Percentiles rank a stretch among this genome's conserved stretches.
These are phyloP conservation scores for Xylariales sp. DNA, from an alignment of 2,329 filamentous ascomycete genomes.

Conservation along the genomic window DNA sequence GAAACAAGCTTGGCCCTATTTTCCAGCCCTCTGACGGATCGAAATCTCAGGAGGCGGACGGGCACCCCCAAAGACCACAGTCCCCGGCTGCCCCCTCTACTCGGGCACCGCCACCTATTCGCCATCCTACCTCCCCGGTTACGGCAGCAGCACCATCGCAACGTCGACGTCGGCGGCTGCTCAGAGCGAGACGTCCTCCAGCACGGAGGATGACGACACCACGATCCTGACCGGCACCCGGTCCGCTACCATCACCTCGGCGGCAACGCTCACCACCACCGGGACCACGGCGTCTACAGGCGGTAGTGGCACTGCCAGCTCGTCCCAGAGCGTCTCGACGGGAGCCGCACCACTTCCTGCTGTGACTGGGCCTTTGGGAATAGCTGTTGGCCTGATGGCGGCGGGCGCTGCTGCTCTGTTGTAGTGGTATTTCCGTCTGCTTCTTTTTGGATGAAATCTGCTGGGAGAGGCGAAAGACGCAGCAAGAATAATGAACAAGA, in stretches of 20 bases:
- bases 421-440: too few species aligned
- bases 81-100: slow-evolving; percentile 57
- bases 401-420: slow-evolving; percentile 2
- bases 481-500: too few species aligned
- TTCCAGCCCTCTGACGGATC: neutral
- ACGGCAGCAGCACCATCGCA: neutral
- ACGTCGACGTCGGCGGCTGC: neutral
- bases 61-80: slow-evolving; percentile 58
- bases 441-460: too few species aligned
- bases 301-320: neutral
- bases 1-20: neutral
- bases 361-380: slow-evolving; percentile 2
- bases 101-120: slow-evolving; percentile 50
- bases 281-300: neutral
- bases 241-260: neutral
- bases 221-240: slow-evolving; percentile 3
- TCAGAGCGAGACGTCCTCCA: neutral
- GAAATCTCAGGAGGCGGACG: slow-evolving; percentile 42
- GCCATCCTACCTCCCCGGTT: slow-evolving; percentile 42
- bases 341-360: slow-evolving; percentile 2
- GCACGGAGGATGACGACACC: neutral
- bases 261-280: neutral
- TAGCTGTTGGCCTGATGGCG: slow-evolving; percentile 1
- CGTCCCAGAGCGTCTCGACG: neutral
- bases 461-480: too few species aligned